A percentile compares a stretch with the other conserved stretches of the same genome.
Evolutionary conservation across 2,329 filamentous ascomycete genomes (phyloP).

Genomic region (Coniochaeta pulveracea): DNA sequence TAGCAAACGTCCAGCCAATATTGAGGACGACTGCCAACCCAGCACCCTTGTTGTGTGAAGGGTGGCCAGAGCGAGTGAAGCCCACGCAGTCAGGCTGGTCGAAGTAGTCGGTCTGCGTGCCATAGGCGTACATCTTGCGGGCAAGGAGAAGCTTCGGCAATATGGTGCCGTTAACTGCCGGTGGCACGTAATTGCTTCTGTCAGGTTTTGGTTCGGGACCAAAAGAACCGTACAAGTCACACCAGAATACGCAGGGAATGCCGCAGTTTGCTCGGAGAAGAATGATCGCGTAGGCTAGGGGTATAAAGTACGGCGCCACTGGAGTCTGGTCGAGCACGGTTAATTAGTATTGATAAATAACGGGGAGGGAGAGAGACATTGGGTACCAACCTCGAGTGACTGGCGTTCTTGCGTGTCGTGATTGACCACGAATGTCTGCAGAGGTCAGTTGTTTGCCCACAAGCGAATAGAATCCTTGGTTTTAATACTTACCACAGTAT

Average conservation of each 20-base stretch:
- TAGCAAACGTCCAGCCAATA: conserved; percentile 33
- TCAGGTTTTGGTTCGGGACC: conserved; percentile 32
- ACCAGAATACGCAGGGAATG: conserved; percentile 59
- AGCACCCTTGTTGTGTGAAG: conserved; percentile 32
- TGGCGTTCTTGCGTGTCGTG: conserved; percentile 59
- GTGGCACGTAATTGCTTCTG: conserved; percentile 19
- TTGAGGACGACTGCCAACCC: conserved; percentile 48
- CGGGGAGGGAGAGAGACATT: background rate
- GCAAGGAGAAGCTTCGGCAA: conserved; percentile 49
- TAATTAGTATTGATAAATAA: background rate
- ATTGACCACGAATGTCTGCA: conserved; percentile 53
- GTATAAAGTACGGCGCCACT: conserved; percentile 52
- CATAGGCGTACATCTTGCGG: conserved; percentile 56
- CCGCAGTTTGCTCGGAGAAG: conserved; percentile 47
- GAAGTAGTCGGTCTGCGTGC: conserved; percentile 51
- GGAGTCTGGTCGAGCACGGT: conserved; percentile 28
- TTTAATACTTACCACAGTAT: conserved; percentile 39
- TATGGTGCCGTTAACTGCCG: conserved; percentile 35
- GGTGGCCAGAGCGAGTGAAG: conserved; percentile 38
- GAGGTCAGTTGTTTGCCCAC: too few species aligned
- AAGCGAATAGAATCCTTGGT: background rate
- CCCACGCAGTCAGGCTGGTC: conserved; percentile 49
- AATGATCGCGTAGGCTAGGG: conserved; percentile 57
- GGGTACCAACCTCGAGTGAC: conserved; percentile 36
- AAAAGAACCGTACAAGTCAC: conserved; percentile 54